These are phyloP conservation scores for Austroboletus niveus DNA, from an alignment of 1,284 basidiomycete genomes.

Conservation along the genomic window DNA sequence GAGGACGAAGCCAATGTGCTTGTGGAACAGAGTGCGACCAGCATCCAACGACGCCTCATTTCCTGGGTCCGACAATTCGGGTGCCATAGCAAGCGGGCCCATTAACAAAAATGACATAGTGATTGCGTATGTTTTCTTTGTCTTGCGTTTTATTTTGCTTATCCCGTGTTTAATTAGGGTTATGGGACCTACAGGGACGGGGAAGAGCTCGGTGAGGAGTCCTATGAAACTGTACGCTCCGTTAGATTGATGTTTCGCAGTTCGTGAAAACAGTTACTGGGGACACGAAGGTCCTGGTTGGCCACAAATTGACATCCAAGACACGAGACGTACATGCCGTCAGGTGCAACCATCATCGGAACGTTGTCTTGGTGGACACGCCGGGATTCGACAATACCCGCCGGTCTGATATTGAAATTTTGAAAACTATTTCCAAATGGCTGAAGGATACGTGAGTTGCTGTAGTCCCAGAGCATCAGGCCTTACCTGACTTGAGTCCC, in stretches of 20 bases:
- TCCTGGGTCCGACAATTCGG: too few species aligned
- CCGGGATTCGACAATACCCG: constrained; percentile 23
- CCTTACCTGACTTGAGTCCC: not conserved
- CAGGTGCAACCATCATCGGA: constrained; percentile 9
- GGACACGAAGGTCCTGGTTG: not conserved
- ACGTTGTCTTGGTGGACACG: constrained; percentile 24
- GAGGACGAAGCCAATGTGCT: too few species aligned
- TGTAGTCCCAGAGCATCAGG: not conserved
- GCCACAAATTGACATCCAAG: not conserved
- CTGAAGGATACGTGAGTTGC: constrained; percentile 20
- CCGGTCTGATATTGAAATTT: constrained; percentile 13
- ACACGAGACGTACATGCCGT: constrained; percentile 13
- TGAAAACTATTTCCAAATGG: constrained; percentile 21
- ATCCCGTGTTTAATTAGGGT: constrained; percentile 22
- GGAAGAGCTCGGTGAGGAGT: constrained; percentile 37
- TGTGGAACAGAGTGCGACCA: too few species aligned
- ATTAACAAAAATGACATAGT: constrained; percentile 7
- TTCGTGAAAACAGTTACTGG: constrained; percentile 20
- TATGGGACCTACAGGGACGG: constrained; percentile 41
- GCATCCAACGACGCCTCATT: too few species aligned
- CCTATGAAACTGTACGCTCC: not conserved
- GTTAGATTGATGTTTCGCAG: constrained; percentile 3
- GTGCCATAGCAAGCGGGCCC: too few species aligned
- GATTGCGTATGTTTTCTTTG: constrained; percentile 14
- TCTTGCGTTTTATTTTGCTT: not conserved